These are phyloP conservation scores for Venturiaceae sp. DNA, from an alignment of 2,329 filamentous ascomycete species.

Conservation along the genomic window DNA sequence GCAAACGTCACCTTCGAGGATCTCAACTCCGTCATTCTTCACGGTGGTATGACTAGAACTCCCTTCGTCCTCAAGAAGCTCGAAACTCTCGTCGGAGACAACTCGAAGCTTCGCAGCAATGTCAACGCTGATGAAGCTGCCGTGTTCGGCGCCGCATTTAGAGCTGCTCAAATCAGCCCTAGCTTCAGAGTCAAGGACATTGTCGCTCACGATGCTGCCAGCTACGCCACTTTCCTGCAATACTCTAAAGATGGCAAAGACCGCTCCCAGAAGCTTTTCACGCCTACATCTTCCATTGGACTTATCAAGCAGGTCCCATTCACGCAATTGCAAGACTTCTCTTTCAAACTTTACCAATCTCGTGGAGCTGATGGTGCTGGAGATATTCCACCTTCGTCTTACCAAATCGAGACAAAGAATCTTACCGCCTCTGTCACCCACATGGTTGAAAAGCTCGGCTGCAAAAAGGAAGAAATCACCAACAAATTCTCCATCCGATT, in stretches of 20 bases:
- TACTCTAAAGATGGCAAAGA: constrained; percentile 62
- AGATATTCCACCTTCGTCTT: constrained; percentile 50
- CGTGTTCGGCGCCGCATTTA: constrained; percentile 91
- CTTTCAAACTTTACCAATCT: constrained; percentile 70
- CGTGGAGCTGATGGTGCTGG: constrained; percentile 32
- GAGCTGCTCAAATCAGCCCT: constrained; percentile 82
- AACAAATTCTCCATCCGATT: constrained; percentile 73
- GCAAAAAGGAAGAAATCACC: constrained; percentile 64
- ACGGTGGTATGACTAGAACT: constrained; percentile 81
- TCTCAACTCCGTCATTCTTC: constrained; percentile 83
- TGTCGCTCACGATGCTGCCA: constrained; percentile 63
- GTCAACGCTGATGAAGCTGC: constrained; percentile 97
- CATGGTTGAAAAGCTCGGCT: constrained; percentile 70
- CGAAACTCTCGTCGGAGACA: constrained; percentile 60
- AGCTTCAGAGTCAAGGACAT: constrained; percentile 99
- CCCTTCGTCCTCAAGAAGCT: constrained; percentile 90
- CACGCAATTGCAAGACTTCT: constrained; percentile 72
- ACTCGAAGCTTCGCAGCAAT: constrained; percentile 78
- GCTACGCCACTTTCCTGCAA: constrained; percentile 65
- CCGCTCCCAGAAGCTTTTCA: constrained; percentile 75
- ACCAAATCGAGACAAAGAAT: constrained; percentile 63
- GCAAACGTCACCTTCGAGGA: constrained; percentile 66
- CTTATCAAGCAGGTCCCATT: constrained; percentile 77
- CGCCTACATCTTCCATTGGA: constrained; percentile 64
- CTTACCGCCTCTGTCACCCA: constrained; percentile 72